Evolutionary conservation across 345 rosid species (phyloP).

Genomic region (Diplotaxis tenuifolia): DNA sequence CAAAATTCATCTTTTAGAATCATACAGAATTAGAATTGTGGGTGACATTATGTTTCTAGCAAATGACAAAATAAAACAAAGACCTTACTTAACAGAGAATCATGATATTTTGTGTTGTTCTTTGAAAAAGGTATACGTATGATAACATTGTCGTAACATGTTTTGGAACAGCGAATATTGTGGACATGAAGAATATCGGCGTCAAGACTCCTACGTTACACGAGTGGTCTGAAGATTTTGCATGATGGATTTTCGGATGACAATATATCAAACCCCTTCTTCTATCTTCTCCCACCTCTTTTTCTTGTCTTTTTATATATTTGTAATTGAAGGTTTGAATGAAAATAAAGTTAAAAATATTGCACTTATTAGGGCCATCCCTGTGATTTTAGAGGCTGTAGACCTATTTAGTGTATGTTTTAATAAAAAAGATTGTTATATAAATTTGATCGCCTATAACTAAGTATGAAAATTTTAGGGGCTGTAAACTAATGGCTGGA

Average conservation of each 20-base stretch:
- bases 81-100: background rate
- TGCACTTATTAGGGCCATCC: slow-evolving; percentile 1
- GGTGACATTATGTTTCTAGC: background rate
- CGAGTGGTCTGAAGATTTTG: slow-evolving; percentile 51
- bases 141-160: slow-evolving; percentile 25
- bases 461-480: too few species aligned
- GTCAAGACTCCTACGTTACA: slow-evolving; percentile 55
- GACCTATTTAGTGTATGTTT: too few species aligned
- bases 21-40: background rate
- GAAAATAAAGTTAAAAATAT: background rate
- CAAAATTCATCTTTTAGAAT: background rate
- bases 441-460: too few species aligned
- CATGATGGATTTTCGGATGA: slow-evolving; percentile 19
- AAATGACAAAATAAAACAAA: background rate
- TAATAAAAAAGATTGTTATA: too few species aligned
- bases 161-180: slow-evolving; percentile 60
- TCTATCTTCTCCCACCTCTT: background rate
- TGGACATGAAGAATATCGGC: slow-evolving; percentile 77
- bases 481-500: too few species aligned
- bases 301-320: background rate
- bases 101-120: slow-evolving; percentile 4
- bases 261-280: background rate
- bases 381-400: too few species aligned
- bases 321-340: background rate
- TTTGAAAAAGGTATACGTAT: background rate